phyloP scores from a whole-genome alignment of 108 stramenopile genomes.

The Skeletonema potamos region DNA sequence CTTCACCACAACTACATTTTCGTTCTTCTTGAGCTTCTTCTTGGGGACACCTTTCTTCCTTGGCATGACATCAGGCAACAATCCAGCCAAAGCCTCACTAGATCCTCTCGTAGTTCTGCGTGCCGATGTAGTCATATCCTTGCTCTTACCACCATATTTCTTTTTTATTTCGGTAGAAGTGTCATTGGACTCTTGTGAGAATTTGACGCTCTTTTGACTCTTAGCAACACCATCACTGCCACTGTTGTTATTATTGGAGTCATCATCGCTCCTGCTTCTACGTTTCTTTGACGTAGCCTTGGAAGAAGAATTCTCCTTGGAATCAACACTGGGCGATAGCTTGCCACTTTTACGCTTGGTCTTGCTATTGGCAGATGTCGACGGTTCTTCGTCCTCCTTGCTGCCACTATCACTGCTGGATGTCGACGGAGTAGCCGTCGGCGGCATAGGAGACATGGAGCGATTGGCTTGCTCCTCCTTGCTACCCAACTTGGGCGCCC shows the following conservation, averaged over 20 bases:
- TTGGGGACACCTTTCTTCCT: constrained; percentile 14
- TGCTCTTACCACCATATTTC: neutral
- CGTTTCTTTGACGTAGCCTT: neutral
- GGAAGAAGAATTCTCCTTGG: constrained; percentile 4
- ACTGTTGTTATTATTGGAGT: constrained; percentile 12
- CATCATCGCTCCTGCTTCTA: constrained; percentile 33
- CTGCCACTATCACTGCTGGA: constrained; percentile 6
- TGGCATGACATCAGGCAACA: constrained; percentile 2
- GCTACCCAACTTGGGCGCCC: constrained; percentile 9
- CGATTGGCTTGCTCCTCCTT: neutral
- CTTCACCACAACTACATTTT: constrained; percentile 53
- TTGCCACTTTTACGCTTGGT: constrained; percentile 3
- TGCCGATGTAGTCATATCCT: neutral
- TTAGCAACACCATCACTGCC: constrained; percentile 17
- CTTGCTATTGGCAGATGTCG: neutral
- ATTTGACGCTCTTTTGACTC: constrained; percentile 33
- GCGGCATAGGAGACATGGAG: neutral
- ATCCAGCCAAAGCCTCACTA: constrained; percentile 16
- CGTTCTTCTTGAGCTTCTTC: constrained; percentile 44
- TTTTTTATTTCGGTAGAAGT: constrained; percentile 7
- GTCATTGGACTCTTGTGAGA: constrained; percentile 41
- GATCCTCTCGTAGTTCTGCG: constrained; percentile 21
- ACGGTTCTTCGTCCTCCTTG: neutral
- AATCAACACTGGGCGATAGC: constrained; percentile 8
- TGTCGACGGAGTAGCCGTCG: constrained; percentile 4